Conservation (phyloP, 805 yeast species). For the Cyberlindnera misumaiensis region DNA sequence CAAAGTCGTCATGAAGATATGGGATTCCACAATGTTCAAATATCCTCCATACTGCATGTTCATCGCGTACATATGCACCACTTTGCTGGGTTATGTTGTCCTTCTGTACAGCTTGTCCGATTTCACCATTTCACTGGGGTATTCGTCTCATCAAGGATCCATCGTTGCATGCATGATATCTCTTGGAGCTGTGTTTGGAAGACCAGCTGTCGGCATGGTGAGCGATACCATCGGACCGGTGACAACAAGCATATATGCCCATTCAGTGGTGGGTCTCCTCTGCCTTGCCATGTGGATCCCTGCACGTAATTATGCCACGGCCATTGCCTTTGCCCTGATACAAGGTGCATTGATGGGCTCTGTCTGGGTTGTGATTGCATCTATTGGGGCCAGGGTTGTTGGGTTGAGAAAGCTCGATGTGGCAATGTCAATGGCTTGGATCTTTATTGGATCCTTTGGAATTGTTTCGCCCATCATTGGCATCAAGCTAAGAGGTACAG, state of each 20-base stretch:
- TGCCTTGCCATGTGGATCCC: constrained; percentile 51
- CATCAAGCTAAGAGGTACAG: constrained; percentile 34
- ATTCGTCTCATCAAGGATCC: constrained; percentile 46
- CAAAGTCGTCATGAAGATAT: constrained; percentile 29
- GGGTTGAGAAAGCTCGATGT: constrained; percentile 48
- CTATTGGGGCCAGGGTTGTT: constrained; percentile 44
- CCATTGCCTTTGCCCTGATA: constrained; percentile 43
- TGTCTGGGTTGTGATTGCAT: constrained; percentile 48
- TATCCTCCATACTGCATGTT: constrained; percentile 38
- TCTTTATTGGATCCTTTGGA: constrained; percentile 42
- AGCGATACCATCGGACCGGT: constrained; percentile 48
- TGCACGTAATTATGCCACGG: constrained; percentile 49
- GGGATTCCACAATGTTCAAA: constrained; percentile 34
- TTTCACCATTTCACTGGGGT: constrained; percentile 55
- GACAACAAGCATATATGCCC: constrained; percentile 37
- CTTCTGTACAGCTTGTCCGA: constrained; percentile 53
- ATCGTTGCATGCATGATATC: constrained; percentile 54
- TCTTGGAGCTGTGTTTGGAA: constrained; percentile 47
- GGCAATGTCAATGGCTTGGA: constrained; percentile 47
- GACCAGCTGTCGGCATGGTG: constrained; percentile 48
- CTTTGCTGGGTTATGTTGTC: constrained; percentile 56
- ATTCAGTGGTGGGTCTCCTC: constrained; percentile 33
- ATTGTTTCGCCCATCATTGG: constrained; percentile 57
- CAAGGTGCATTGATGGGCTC: constrained; percentile 58
- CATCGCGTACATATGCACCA: constrained; percentile 36